phyloP scores from a whole-genome alignment of 1,284 basidiomycete genomes.

The Apiotrichum brassicae region DNA sequence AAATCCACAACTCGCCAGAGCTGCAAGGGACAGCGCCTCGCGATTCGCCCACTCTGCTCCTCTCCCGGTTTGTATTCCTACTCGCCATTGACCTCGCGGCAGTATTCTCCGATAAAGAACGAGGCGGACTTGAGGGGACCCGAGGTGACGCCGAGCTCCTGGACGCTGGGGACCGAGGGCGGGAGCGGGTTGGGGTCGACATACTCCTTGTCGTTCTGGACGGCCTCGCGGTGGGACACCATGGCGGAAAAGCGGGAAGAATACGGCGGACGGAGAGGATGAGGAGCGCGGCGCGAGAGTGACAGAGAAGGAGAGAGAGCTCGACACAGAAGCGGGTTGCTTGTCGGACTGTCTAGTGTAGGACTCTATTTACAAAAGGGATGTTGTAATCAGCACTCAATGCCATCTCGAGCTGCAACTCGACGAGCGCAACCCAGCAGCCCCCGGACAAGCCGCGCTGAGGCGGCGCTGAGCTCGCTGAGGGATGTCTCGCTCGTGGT shows the following conservation, averaged over 20 bases:
- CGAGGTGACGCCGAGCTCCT: slow-evolving; percentile 85
- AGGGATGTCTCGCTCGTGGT: slow-evolving; percentile 3
- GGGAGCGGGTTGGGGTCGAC: slow-evolving; percentile 69
- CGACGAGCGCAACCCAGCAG: slow-evolving; percentile 1
- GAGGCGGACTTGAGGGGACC: slow-evolving; percentile 93
- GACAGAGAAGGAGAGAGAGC: too few species aligned
- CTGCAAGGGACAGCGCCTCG: too few species aligned
- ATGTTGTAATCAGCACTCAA: not conserved
- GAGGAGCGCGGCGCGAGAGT: too few species aligned
- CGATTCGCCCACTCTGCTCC: too few species aligned
- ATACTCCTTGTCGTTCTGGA: slow-evolving; percentile 50
- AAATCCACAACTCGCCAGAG: too few species aligned
- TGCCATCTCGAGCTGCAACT: too few species aligned
- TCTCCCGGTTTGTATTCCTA: too few species aligned
- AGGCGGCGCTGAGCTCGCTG: not conserved
- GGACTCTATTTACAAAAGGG: too few species aligned
- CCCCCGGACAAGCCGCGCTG: too few species aligned
- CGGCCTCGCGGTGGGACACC: slow-evolving; percentile 34
- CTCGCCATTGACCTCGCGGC: slow-evolving; percentile 94
- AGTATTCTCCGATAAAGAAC: slow-evolving; percentile 94
- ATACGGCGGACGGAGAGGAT: not conserved
- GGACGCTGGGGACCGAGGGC: slow-evolving; percentile 68
- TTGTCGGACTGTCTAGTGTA: too few species aligned
- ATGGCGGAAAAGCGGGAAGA: slow-evolving; percentile 14
- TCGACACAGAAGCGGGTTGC: too few species aligned